Percentiles rank a stretch among this genome's conserved stretches.
phyloP scores from a whole-genome alignment of 2,329 filamentous ascomycete genomes.

The Penicillium sclerotigenum region DNA sequence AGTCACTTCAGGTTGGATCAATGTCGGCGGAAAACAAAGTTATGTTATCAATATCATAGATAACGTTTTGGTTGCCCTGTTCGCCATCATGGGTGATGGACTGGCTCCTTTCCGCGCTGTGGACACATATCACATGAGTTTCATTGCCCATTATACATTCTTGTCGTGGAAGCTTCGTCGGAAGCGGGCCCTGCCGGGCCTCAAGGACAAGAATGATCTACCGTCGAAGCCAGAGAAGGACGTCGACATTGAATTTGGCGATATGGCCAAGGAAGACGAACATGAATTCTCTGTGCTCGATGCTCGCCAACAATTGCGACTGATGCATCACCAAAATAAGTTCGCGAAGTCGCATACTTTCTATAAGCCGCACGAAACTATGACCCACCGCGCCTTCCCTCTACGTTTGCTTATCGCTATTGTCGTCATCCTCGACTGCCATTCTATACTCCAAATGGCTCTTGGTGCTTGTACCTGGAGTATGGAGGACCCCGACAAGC shows the following conservation, averaged over 20 bases:
- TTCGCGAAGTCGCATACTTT: conserved; percentile 81
- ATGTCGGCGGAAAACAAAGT: conserved; percentile 68
- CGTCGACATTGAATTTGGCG: conserved; percentile 45
- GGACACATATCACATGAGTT: conserved; percentile 86
- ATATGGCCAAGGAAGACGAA: conserved; percentile 46
- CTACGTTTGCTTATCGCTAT: conserved; percentile 70
- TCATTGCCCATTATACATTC: conserved; percentile 69
- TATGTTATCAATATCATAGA: conserved; percentile 70
- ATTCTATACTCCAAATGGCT: conserved; percentile 75
- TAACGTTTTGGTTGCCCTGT: conserved; percentile 67
- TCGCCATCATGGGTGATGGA: conserved; percentile 68
- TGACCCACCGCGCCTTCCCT: conserved; percentile 77
- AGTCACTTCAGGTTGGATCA: conserved; percentile 64
- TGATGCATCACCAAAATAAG: conserved; percentile 75
- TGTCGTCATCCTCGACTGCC: conserved; percentile 73
- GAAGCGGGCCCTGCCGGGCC: conserved; percentile 58
- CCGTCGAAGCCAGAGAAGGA: conserved; percentile 48
- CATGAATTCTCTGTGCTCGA: conserved; percentile 62
- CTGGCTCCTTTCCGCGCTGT: conserved; percentile 71
- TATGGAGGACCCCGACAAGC: conserved; percentile 63
- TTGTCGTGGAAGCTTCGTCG: conserved; percentile 64
- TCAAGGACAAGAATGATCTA: conserved; percentile 68
- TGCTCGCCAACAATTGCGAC: conserved; percentile 62
- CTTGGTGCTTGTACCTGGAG: conserved; percentile 76
- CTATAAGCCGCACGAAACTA: conserved; percentile 84